These are phyloP conservation scores for Mycena rebaudengoi DNA, from an alignment of 768 basidiomycete species.

Conservation along the genomic window DNA sequence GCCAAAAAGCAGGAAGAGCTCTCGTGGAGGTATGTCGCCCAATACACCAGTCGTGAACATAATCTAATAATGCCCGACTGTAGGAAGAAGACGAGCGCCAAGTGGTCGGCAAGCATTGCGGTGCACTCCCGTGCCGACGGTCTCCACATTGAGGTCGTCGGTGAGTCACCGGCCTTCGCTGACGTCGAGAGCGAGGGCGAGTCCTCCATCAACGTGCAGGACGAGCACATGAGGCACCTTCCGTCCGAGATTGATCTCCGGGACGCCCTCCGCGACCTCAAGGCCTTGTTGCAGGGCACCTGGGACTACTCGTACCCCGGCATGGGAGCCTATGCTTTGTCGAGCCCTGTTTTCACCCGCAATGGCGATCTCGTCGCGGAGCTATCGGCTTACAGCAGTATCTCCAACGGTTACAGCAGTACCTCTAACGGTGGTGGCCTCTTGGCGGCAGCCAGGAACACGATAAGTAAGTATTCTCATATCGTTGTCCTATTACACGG, in stretches of 20 bases:
- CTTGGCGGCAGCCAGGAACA: background rate
- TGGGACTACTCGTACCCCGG: constrained; percentile 9
- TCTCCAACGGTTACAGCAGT: too few relatives aligned
- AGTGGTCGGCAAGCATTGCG: constrained; percentile 10
- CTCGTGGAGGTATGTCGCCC: background rate
- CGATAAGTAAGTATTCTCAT: background rate
- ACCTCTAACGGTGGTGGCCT: background rate
- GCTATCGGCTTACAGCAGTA: background rate
- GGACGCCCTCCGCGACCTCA: constrained; percentile 9
- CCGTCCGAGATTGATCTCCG: constrained; percentile 14
- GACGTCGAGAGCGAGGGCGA: constrained; percentile 1
- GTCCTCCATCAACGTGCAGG: constrained; percentile 17
- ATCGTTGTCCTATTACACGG: background rate
- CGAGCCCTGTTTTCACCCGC: constrained; percentile 21
- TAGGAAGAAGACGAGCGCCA: constrained; percentile 2
- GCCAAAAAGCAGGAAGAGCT: background rate
- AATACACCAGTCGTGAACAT: background rate
- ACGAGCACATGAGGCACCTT: constrained; percentile 8
- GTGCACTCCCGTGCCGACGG: background rate
- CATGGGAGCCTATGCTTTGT: background rate
- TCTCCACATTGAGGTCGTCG: constrained; percentile 12
- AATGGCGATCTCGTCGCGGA: constrained; percentile 9
- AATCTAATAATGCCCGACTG: background rate
- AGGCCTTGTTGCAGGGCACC: background rate
- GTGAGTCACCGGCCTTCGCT: constrained; percentile 10